Evolutionary conservation across 2,329 filamentous ascomycete species (phyloP).

Genomic region (Pochonia chlamydosporia): DNA sequence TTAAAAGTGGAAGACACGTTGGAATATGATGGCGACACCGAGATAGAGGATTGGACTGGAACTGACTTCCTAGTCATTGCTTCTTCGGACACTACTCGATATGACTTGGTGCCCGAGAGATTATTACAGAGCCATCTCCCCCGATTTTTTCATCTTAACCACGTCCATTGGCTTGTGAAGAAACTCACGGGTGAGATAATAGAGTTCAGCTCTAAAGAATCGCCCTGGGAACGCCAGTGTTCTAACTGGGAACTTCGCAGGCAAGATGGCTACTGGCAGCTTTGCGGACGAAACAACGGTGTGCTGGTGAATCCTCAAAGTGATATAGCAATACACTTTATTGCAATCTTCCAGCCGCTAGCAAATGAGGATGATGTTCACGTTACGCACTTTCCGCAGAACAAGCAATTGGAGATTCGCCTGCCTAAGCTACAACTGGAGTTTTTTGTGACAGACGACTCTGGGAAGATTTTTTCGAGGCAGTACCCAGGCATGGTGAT

Average conservation of each 20-base stretch:
- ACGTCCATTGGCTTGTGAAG: neutral
- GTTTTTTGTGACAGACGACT: conserved; percentile 32
- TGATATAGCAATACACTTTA: neutral
- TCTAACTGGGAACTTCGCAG: neutral
- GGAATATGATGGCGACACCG: too few relatives aligned
- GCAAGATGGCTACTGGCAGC: neutral
- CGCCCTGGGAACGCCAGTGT: neutral
- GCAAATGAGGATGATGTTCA: neutral
- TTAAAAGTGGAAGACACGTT: neutral
- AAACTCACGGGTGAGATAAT: neutral
- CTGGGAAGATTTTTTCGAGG: conserved; percentile 31
- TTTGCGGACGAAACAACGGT: neutral
- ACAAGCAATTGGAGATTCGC: conserved; percentile 28
- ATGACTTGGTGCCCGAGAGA: neutral
- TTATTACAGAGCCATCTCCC: neutral
- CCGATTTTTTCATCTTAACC: neutral
- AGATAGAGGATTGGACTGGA: neutral
- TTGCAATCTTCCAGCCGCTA: neutral
- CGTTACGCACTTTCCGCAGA: neutral
- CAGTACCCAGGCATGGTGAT: conserved; percentile 46
- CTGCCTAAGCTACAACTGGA: conserved; percentile 42
- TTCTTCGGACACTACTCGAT: neutral
- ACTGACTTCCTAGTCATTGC: neutral
- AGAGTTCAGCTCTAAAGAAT: neutral
- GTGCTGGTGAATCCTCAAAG: neutral